Evolutionary conservation across 306 rosid species (phyloP).

Genomic region (Senna siamea): DNA sequence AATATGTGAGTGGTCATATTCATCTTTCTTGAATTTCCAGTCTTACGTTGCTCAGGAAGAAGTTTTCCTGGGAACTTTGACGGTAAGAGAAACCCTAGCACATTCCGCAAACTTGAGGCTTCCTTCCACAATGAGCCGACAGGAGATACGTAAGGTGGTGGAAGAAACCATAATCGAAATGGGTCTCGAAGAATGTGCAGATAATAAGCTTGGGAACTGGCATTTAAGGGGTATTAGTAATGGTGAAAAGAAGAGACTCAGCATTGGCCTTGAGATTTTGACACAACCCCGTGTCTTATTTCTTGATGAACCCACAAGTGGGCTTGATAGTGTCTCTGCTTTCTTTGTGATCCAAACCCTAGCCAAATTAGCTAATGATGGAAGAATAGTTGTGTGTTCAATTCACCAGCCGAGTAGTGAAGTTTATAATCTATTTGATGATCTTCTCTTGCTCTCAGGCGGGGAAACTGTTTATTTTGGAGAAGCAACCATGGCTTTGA

Average conservation of each 20-base stretch:
- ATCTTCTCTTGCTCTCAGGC: conserved; percentile 54
- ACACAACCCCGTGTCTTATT: conserved; percentile 53
- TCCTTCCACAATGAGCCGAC: conserved; percentile 41
- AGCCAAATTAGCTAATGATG: conserved; percentile 51
- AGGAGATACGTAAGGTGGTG: conserved; percentile 48
- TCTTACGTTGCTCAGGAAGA: conserved; percentile 65
- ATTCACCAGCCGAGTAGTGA: conserved; percentile 61
- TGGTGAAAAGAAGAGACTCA: conserved; percentile 61
- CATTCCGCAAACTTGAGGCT: conserved; percentile 58
- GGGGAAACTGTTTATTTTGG: conserved; percentile 68
- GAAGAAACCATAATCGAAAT: conserved; percentile 54
- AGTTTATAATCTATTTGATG: conserved; percentile 56
- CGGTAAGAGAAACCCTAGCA: conserved; percentile 54
- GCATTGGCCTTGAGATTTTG: conserved; percentile 63
- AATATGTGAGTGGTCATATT: too few species aligned
- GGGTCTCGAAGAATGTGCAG: conserved; percentile 67
- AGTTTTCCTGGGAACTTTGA: conserved; percentile 58
- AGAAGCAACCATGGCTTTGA: conserved; percentile 53
- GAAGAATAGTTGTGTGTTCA: conserved; percentile 53
- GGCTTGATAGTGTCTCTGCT: conserved; percentile 66
- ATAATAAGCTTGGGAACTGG: conserved; percentile 56
- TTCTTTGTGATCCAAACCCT: conserved; percentile 57
- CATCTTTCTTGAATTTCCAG: conserved; percentile 41
- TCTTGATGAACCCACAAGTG: conserved; percentile 69
- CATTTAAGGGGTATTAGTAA: conserved; percentile 60